Base-by-base conservation (phyloP, 306 rosid species). In the Quercus engelmannii region DNA sequence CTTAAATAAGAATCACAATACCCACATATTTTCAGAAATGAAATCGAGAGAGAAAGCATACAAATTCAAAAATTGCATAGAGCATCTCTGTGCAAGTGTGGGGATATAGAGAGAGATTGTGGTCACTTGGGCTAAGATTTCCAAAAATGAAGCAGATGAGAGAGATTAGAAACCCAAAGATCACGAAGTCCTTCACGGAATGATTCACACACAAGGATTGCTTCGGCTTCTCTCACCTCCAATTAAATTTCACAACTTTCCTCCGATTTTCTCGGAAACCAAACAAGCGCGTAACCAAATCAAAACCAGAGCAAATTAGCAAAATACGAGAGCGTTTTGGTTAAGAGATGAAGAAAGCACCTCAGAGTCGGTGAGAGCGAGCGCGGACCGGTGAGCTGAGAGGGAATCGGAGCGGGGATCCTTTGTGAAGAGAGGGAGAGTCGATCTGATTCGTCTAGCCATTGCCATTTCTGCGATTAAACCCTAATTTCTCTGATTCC, bases 381-480 rank as follows among this genome's bases (percentile, higher is more conserved):
- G 81, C 25, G 73, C 61, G 81, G 91, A 85, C 77, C 83, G 59
- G 52, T 75, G 84, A 52, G 82, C 74, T 78, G 70, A 59, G 73
- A 87, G 17, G 12, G 86, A 68, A 62, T 74, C 73, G 4, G 92
- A 82, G 69, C 67, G 13, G 67, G 85, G 73, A 77, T 55, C 61
- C 77, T 90, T 89, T 79, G 81, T 76, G 76, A 81, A 46, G 80
- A 88, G 76, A 67, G 90, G 80, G 46, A 89, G 74, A 74, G 89
- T 87, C 80, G 92, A 90, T 88, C 89, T 90, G 79, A 89, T 75
- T 73, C 90, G 85, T 56, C 83, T 61, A 80, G 72, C 82, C 26
- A 83, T 74, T 62, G 97, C 97, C 97, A 92, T 90, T 54, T 30
- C 69, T 5, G 71, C 59, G 65, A 18, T 2, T 11, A 74, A 92